Conservation (phyloP, 2,329 filamentous ascomycete species). For the Colletotrichum sidae region DNA sequence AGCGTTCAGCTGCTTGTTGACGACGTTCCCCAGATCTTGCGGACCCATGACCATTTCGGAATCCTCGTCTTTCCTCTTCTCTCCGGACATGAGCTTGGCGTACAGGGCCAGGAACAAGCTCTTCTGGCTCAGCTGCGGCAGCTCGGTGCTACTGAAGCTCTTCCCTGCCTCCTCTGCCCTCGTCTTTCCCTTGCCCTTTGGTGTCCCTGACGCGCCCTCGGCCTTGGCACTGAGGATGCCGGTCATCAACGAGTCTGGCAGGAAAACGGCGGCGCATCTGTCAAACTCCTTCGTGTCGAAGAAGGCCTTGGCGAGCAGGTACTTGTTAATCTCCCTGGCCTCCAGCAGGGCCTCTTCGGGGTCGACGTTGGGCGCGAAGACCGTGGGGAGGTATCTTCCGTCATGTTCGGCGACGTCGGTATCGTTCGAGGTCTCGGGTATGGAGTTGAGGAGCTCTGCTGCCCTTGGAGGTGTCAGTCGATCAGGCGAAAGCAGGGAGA, state of each 20-base stretch:
- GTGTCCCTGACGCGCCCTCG: slow-evolving; percentile 50
- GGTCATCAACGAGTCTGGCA: slow-evolving; percentile 82
- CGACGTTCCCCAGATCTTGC: slow-evolving; percentile 84
- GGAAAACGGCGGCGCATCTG: slow-evolving; percentile 88
- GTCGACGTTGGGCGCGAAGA: slow-evolving; percentile 71
- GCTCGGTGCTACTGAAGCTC: slow-evolving; percentile 39
- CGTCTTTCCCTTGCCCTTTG: slow-evolving; percentile 72
- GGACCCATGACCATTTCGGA: slow-evolving; percentile 97
- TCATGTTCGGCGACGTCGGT: slow-evolving; percentile 58
- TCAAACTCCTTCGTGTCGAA: slow-evolving; percentile 97
- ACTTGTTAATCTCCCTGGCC: slow-evolving; percentile 82
- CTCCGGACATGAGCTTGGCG: slow-evolving; percentile 90
- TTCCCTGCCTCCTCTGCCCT: slow-evolving; percentile 42
- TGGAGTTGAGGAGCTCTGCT: slow-evolving; percentile 89
- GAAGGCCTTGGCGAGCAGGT: slow-evolving; percentile 90
- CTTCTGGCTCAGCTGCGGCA: slow-evolving; percentile 83
- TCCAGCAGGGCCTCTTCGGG: slow-evolving; percentile 81
- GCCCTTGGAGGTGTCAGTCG: slow-evolving; percentile 70
- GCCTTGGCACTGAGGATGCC: slow-evolving; percentile 67
- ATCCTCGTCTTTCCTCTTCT: slow-evolving; percentile 96
- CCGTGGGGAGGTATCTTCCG: slow-evolving; percentile 55
- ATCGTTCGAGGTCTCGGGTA: slow-evolving; percentile 70
- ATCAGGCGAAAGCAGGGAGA: slow-evolving; percentile 4
- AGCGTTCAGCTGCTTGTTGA: slow-evolving; percentile 85
- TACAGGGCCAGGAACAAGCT: slow-evolving; percentile 93